Conservation (phyloP, 441 rosid genomes). For the Populus hybrid region DNA sequence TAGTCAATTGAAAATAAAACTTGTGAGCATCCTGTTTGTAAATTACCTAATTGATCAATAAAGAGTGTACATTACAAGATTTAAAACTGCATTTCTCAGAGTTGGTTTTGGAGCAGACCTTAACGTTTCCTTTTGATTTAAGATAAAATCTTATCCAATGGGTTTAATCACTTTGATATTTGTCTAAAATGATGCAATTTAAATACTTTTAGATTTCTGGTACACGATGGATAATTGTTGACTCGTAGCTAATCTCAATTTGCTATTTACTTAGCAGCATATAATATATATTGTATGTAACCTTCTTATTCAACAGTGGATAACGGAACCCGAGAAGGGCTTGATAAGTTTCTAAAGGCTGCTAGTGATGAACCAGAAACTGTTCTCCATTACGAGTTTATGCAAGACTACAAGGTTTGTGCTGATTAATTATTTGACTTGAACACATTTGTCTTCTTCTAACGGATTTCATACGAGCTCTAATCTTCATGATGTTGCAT, state of each 20-base stretch:
- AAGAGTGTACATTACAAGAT: background rate
- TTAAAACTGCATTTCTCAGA: background rate
- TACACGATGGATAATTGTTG: background rate
- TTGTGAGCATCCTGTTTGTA: background rate
- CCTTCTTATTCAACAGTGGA: conserved; percentile 57
- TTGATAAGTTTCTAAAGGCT: conserved; percentile 86
- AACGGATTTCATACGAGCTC: background rate
- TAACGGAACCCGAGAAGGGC: conserved; percentile 94
- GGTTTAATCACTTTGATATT: background rate
- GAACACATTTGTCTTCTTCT: background rate
- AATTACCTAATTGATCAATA: background rate
- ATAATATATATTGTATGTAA: conserved; percentile 13
- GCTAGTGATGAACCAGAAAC: conserved; percentile 92
- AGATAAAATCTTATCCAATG: background rate
- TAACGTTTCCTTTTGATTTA: background rate
- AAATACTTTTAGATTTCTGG: conserved; percentile 4
- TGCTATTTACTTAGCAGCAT: background rate
- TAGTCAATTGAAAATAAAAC: background rate
- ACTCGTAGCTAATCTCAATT: background rate
- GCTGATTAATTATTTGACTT: conserved; percentile 16
- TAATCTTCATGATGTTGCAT: background rate
- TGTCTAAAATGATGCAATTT: background rate
- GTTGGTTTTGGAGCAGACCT: background rate
- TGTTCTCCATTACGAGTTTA: conserved; percentile 93
- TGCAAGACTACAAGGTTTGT: conserved; percentile 97